phyloP scores from a whole-genome alignment of 257 asterid genomes.

The Galeopsis tetrahit region DNA sequence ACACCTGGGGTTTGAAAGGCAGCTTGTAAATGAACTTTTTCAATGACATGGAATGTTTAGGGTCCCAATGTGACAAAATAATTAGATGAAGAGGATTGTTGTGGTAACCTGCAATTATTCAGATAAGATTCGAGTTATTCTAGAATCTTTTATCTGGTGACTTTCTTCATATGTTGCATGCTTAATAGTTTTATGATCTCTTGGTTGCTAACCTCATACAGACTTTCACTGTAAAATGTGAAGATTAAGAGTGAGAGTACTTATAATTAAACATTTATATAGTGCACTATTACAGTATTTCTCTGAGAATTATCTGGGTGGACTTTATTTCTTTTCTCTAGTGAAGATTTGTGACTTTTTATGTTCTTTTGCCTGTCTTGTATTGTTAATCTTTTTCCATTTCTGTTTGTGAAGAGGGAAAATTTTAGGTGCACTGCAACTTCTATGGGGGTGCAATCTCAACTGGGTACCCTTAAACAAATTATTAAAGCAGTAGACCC shows the following conservation, averaged over 20 bases:
- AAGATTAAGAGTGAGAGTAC: slow-evolving; percentile 14
- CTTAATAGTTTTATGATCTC: slow-evolving; percentile 16
- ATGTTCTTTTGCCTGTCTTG: slow-evolving; percentile 17
- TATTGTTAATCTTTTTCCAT: slow-evolving; percentile 34
- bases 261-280: slow-evolving; percentile 4
- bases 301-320: slow-evolving; percentile 14
- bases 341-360: background rate
- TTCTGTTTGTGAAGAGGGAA: slow-evolving; percentile 68
- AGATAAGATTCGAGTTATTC: background rate
- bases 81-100: slow-evolving; percentile 16
- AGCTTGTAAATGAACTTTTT: slow-evolving; percentile 4
- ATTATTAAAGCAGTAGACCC: slow-evolving; percentile 89
- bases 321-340: slow-evolving; percentile 26
- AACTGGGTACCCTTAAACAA: slow-evolving; percentile 78
- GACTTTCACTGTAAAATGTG: slow-evolving; percentile 8
- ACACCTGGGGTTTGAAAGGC: slow-evolving; percentile 1
- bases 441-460: slow-evolving; percentile 94
- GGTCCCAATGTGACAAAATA: slow-evolving; percentile 15
- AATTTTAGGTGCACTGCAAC: slow-evolving; percentile 78
- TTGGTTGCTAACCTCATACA: slow-evolving; percentile 20
- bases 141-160: slow-evolving; percentile 19
- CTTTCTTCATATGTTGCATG: slow-evolving; percentile 20
- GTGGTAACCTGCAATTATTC: slow-evolving; percentile 26
- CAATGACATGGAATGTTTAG: slow-evolving; percentile 13
- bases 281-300: background rate